These are phyloP conservation scores for Mortierella sp. DNA, from an alignment of 371 early-diverging fungal species.

Conservation along the genomic window DNA sequence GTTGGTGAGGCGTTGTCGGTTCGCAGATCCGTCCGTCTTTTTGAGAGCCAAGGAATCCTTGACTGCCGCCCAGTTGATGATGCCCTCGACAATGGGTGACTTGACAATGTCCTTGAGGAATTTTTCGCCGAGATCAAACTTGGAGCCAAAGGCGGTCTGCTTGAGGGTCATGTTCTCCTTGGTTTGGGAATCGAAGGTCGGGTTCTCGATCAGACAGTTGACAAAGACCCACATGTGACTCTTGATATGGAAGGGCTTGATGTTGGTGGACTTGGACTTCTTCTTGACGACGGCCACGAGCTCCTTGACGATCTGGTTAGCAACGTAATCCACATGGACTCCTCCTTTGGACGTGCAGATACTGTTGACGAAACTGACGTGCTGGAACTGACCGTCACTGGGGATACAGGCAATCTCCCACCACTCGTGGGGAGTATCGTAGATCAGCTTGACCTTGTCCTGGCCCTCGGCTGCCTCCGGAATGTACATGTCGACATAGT, in stretches of 20 bases:
- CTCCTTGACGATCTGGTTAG: constrained; percentile 90
- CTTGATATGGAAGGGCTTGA: constrained; percentile 94
- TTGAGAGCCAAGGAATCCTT: constrained; percentile 92
- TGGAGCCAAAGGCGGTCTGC: constrained; percentile 89
- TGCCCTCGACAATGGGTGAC: constrained; percentile 90
- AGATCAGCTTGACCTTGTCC: constrained; percentile 67
- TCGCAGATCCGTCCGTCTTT: constrained; percentile 94
- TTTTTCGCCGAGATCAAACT: constrained; percentile 82
- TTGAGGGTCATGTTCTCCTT: constrained; percentile 98
- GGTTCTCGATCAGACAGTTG: constrained; percentile 98
- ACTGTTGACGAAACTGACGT: constrained; percentile 98
- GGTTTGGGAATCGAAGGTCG: constrained; percentile 99
- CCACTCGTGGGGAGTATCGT: constrained; percentile 82
- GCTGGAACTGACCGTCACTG: constrained; percentile 98
- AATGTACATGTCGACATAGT: constrained; percentile 93
- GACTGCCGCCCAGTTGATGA: constrained; percentile 83
- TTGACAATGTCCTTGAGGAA: constrained; percentile 88
- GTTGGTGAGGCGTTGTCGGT: constrained; percentile 78
- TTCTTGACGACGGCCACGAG: constrained; percentile 85
- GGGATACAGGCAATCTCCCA: constrained; percentile 98
- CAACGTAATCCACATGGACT: constrained; percentile 93
- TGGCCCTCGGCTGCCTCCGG: constrained; percentile 57
- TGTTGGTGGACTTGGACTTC: constrained; percentile 85
- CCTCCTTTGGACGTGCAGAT: constrained; percentile 99
- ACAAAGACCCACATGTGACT: constrained; percentile 96